phyloP scores from a whole-genome alignment of 805 yeast genomes.

The Lipomyces sp. region DNA sequence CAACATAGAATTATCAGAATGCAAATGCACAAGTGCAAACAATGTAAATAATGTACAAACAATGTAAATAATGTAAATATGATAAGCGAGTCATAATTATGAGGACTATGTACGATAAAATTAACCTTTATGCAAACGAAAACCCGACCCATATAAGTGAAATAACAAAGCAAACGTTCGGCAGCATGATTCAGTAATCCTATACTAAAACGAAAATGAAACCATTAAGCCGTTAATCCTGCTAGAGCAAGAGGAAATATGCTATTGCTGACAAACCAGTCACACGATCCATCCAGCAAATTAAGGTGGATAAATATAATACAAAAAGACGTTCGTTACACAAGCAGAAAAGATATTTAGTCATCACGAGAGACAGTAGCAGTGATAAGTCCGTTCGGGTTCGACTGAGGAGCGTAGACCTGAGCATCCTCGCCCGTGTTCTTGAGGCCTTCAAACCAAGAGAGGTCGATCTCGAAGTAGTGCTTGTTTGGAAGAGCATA shows the following conservation, averaged over 20 bases:
- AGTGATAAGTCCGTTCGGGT: slow-evolving; percentile 91
- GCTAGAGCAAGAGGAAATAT: too few relatives aligned
- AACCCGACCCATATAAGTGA: background rate
- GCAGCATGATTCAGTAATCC: background rate
- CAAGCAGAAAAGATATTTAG: background rate
- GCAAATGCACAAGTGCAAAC: too few relatives aligned
- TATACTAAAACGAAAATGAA: background rate
- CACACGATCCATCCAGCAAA: background rate
- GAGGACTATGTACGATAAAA: background rate
- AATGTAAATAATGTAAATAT: background rate
- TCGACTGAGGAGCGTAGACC: slow-evolving; percentile 82
- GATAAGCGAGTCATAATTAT: background rate
- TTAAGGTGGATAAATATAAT: background rate
- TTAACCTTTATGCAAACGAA: background rate
- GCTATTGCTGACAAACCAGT: background rate
- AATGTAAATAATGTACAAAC: background rate
- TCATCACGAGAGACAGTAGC: slow-evolving; percentile 78
- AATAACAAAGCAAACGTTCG: background rate
- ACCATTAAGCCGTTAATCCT: background rate
- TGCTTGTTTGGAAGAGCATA: slow-evolving; percentile 91
- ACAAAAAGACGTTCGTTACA: background rate
- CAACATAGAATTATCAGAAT: too few relatives aligned
- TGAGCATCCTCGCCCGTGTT: slow-evolving; percentile 68
- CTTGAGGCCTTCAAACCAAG: slow-evolving; percentile 79
- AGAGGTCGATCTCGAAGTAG: slow-evolving; percentile 76